These are phyloP conservation scores for Colletotrichum sp. DNA, from an alignment of 2,329 filamentous ascomycete genomes.

Conservation along the genomic window DNA sequence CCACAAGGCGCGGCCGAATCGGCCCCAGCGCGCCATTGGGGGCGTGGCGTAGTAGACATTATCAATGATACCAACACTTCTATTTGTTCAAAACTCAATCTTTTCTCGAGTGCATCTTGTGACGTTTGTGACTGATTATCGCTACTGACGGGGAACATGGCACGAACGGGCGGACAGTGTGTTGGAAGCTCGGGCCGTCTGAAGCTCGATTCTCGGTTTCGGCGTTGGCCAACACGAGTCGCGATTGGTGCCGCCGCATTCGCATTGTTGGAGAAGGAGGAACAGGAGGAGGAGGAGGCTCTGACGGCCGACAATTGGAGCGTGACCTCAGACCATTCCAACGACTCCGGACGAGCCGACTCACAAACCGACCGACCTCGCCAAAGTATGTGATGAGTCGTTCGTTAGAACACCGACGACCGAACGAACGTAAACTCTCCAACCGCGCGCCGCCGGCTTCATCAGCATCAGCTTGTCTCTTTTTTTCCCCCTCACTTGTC, in stretches of 20 bases:
- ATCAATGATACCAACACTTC: constrained; percentile 18
- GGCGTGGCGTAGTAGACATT: constrained; percentile 1
- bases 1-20: not conserved
- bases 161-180: not conserved
- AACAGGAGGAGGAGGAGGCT: not conserved
- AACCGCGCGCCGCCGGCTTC: not conserved
- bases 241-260: not conserved
- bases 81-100: not conserved
- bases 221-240: not conserved
- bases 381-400: not conserved
- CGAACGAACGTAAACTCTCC: not conserved
- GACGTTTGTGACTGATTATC: not conserved
- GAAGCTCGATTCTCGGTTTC: not conserved
- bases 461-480: not conserved
- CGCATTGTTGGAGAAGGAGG: not conserved
- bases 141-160: not conserved
- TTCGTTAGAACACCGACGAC: not conserved
- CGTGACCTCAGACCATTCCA: not conserved
- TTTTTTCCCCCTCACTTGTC: not conserved
- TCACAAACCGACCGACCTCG: not conserved
- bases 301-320: not conserved
- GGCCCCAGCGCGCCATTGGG: not conserved
- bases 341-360: not conserved
- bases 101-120: not conserved
- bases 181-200: not conserved